Base-by-base conservation (phyloP, 768 basidiomycete genomes). In the Inosperma sp. region DNA sequence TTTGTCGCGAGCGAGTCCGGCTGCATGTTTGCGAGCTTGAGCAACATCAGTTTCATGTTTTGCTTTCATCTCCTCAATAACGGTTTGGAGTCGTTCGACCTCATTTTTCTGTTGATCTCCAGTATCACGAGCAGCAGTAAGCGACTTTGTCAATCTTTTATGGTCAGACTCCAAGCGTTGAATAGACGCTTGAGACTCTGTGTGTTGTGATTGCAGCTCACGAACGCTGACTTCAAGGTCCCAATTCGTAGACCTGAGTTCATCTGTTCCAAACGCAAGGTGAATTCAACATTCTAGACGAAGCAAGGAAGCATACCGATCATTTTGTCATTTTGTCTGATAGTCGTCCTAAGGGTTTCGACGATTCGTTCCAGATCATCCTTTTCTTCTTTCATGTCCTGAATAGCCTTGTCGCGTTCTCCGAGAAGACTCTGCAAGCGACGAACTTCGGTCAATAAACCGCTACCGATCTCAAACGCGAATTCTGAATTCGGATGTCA, bases 181-280 rank as follows among this genome's bases (percentile, higher is more conserved):
- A 3, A 77, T 69, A 7, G 83, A 74, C 14, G 83, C 68, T 55
- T 89, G 83, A 1, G 81, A 77, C 42, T 88, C 84, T 25, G 76
- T 63, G 39, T 87, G 74, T 56, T 88, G 82, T 1, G 79, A 71
- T 31, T 85, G 84, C 19, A 93, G 76, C 52, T 96, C 93, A 65
- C 98, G 95, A 23, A 93, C 73, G 13, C 81, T 80, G 42, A 97
- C 93, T 72, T 98, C 95, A 51, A 97, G 83, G 63, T 98, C 95
- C 96, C 96, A 98, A 66, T 96, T 98, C 70, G 94, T 93, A 70
- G 98, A 95, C 70, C 93, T 93, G 81, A 84, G 95, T 56, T 93
- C 92, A 66, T 97, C 95, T 86, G 61, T 23, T 42, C 49, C 47
- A 42, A 52, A 30, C 33, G n/a, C n/a, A 30, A 44, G 55, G 33